These are phyloP conservation scores for Aureobasidium musti DNA, from an alignment of 2,329 filamentous ascomycete species.

Conservation along the genomic window DNA sequence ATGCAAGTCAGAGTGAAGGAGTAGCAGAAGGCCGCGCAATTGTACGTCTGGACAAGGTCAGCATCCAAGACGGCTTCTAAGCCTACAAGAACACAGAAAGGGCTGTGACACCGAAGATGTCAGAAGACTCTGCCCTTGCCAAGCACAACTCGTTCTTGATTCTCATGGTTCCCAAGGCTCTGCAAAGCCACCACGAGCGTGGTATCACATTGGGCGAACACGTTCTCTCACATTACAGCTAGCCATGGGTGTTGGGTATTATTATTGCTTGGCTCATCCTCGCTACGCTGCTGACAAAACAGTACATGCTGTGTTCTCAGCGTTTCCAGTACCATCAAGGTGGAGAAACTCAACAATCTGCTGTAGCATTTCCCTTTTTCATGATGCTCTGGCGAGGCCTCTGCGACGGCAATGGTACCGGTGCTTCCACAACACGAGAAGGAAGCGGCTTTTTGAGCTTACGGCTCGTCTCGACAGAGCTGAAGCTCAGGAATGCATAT, in stretches of 20 bases:
- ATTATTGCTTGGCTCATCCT: neutral
- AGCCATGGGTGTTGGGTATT: neutral
- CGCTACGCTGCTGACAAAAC: slow-evolving; percentile 12
- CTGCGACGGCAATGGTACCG: neutral
- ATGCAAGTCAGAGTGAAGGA: neutral
- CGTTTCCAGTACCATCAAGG: neutral
- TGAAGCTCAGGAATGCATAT: slow-evolving; percentile 18
- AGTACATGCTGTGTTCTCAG: slow-evolving; percentile 17
- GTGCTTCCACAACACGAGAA: neutral
- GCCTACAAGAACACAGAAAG: slow-evolving; percentile 4
- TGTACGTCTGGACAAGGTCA: slow-evolving; percentile 4
- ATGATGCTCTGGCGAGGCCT: neutral
- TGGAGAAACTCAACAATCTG: slow-evolving; percentile 2
- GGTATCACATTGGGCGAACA: slow-evolving; percentile 22
- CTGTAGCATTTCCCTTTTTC: slow-evolving; percentile 9
- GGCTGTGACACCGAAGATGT: slow-evolving; percentile 10
- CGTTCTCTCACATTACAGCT: neutral
- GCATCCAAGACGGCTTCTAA: slow-evolving; percentile 2
- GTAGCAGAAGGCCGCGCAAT: slow-evolving; percentile 11
- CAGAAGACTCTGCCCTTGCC: neutral
- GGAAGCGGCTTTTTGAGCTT: slow-evolving; percentile 2
- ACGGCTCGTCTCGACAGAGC: slow-evolving; percentile 3
- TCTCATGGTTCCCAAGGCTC: neutral
- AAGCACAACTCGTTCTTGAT: neutral
- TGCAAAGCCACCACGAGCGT: neutral